Evolutionary conservation across 345 rosid species (phyloP), one percentile per base, ranked within the genome.

Genomic region (Isatis tinctoria): DNA sequence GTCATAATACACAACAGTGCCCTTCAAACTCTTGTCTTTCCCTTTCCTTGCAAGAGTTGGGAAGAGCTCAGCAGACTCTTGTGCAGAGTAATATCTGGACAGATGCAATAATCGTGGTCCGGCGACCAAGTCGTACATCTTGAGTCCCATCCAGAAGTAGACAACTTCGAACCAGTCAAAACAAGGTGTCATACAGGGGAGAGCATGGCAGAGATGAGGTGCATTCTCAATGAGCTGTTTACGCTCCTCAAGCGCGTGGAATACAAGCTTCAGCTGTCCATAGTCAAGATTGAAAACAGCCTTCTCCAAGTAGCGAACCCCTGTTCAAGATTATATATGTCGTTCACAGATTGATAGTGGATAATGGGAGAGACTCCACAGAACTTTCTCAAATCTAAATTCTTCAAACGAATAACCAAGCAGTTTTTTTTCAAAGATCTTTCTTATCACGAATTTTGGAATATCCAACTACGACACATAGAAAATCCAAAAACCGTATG

Each of bases 131-230:
- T 95, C 97, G 20, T 95, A 95, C 90, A 92, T 71, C 80, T 94
- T 95, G 96, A 95, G 81, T 33, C 99, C 99, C 69, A 84, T 65
- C 99, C 99, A 95, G 83, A 57, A 95, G 87, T 94, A 95, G 33
- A 90, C 80, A 2, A 84, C 97, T 79, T 94, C 98, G 69, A 94
- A 91, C 98, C 97, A 94, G 75, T 80, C 82, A 76, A 91, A 94
- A 84, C 98, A 94, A 48, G 98, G 98, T 12, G 98, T 94, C 97
- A 94, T 94, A 83, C 98, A 94, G 0, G 98, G 98, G 67, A 94
- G 83, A 69, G 98, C 92, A 82, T 94, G 86, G 74, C 97, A 91
- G 47, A 94, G 87, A 70, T 94, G 97, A 12, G 97, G 98, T 44
- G 98, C 98, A 83, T 94, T 91, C 41, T 86, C 95, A 30, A 94